phyloP scores from a whole-genome alignment of 768 basidiomycete genomes.

The Phlebiopsis flavidoalba region DNA sequence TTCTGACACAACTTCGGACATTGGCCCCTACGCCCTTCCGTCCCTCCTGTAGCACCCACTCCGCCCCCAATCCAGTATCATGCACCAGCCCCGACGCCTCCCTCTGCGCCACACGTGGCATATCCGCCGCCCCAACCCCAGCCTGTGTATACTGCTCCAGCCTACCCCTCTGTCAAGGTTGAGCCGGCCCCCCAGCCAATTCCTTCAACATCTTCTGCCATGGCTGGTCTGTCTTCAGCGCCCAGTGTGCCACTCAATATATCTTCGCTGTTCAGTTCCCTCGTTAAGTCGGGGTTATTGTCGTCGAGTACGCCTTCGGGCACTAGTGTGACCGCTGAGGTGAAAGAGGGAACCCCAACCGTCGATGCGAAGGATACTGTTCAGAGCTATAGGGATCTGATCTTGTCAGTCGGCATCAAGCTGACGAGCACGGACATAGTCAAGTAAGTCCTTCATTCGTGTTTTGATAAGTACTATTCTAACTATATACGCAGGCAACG shows the following conservation, averaged over 20 bases:
- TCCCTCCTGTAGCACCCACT: constrained; percentile 5
- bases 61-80: constrained; percentile 17
- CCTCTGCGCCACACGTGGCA: no score
- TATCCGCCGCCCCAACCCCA: constrained; percentile 23
- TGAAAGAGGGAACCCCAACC: constrained; percentile 27
- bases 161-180: constrained; percentile 1
- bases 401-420: constrained; percentile 56
- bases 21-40: constrained; percentile 39
- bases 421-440: constrained; percentile 66
- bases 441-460: constrained; percentile 41
- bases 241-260: constrained; percentile 16
- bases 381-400: constrained; percentile 52
- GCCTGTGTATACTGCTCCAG: constrained; percentile 23
- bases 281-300: constrained; percentile 78
- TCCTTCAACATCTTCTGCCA: neutral
- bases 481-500: constrained; percentile 39
- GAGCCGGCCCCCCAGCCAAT: neutral
- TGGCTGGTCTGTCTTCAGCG: constrained; percentile 13
- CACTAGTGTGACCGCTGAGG: constrained; percentile 37
- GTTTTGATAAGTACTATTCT: neutral
- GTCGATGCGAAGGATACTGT: constrained; percentile 42
- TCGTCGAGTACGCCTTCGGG: constrained; percentile 48
- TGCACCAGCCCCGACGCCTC: constrained; percentile 20
- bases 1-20: constrained; percentile 63
- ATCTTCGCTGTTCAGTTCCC: constrained; percentile 46